Base-by-base conservation (phyloP, 805 yeast species). In the Hermanozyma aechmeae region DNA sequence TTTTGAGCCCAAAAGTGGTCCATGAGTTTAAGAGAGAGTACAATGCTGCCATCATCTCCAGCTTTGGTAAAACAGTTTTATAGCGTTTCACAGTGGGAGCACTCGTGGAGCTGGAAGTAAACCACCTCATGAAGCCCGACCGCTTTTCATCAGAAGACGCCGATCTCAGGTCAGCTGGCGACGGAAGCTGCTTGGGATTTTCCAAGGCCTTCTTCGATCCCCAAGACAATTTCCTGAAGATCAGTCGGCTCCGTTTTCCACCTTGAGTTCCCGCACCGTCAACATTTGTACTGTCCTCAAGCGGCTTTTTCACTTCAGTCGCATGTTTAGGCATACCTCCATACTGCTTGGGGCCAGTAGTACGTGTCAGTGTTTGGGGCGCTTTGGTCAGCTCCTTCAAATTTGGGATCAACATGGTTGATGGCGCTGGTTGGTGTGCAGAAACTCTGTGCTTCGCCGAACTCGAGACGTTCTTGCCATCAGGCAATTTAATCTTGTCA, bases 1-100 rank as follows among this genome's bases (percentile, higher is more conserved):
- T 66, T 39, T 68, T 71, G 42, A 80, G 53, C 6, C 92, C 89
- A 43, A 79, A 79, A 35, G 69, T 73, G 10, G 73, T 67, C 92
- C 92, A 80, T 12, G 79, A 73, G 25, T 53, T 60, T 39, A 80
- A 56, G 31, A 80, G 63, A 25, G 80, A 72, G 46, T 60, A 67
- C 41, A 80, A 55, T 3, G 85, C 84, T 25, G 73, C 71, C 35
- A 71, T 68, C 65, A 79, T 65, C 46, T 79, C 84, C 16, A 58
- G 67, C 33, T 58, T 57, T 8, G 68, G 59, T 28, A 71, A 48
- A 16, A 65, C 58, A 12, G 68, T 59, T 18, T 49, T 37, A 47
- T 48, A 58, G 23, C 60, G 45, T 28, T 44, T 53, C 16, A 60
- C 52, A 16, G 57, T 64, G 13, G 54, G 30, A 5, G 46, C 49